phyloP scores from a whole-genome alignment of 768 basidiomycete species.

The Boletus edulis region DNA sequence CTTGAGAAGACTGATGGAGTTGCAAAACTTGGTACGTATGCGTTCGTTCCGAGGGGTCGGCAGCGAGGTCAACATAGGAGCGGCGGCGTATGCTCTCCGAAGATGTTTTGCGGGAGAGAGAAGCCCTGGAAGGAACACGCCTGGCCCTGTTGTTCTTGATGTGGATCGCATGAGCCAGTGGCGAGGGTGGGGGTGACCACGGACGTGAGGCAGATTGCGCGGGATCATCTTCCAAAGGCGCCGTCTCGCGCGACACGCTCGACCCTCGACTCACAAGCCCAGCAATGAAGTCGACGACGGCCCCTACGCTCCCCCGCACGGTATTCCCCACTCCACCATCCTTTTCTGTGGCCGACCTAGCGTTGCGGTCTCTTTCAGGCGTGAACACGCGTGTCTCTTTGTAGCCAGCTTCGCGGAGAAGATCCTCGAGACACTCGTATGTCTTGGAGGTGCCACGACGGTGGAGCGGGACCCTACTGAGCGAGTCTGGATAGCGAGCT shows the following conservation, averaged over 20 bases:
- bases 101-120: conserved; percentile 20
- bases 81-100: conserved; percentile 20
- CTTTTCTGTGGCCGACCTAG: conserved; percentile 24
- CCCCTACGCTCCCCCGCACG: conserved; percentile 43
- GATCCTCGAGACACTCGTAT: conserved; percentile 82
- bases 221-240: conserved; percentile 5
- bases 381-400: conserved; percentile 91
- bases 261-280: conserved; percentile 47
- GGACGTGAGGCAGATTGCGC: conserved; percentile 3
- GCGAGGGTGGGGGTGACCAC: conserved; percentile 29
- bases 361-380: conserved; percentile 66
- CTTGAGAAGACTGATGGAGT: conserved; percentile 25
- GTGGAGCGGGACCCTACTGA: conserved; percentile 72
- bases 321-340: conserved; percentile 34
- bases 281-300: conserved; percentile 65
- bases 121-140: conserved; percentile 13
- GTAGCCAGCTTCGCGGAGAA: conserved; percentile 85
- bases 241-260: conserved; percentile 19
- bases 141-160: conserved; percentile 7
- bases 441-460: conserved; percentile 75
- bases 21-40: conserved; percentile 12
- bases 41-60: conserved; percentile 7
- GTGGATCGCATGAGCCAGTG: conserved; percentile 13
- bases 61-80: conserved; percentile 9
- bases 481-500: conserved; percentile 53